Base-by-base conservation (phyloP, 164 flowering plant species). In the Nymphaea thermarum region DNA sequence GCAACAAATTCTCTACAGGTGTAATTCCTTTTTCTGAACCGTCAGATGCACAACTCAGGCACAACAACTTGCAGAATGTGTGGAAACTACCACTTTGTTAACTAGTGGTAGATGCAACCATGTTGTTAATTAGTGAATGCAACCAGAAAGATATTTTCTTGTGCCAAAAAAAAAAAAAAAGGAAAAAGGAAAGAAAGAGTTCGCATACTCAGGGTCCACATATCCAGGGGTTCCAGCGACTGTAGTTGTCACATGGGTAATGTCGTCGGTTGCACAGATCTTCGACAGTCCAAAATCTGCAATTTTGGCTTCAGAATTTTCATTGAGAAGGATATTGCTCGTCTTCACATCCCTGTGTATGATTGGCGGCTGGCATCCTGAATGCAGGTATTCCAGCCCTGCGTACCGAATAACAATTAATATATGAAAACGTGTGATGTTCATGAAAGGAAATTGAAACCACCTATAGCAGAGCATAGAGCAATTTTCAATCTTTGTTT, bases 61-160 rank as follows among this genome's bases (percentile, higher is more conserved):
- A 25, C 36, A 25, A n/a, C n/a, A n/a, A n/a, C 36, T 25, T 11
- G 84, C 78, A 64, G 82, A 72, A 72, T 84, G 73, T 69, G 75
- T 14, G 76, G 70, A 80, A 5, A 73, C 43, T 0, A 42, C 69
- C 78, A 66, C 66, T 70, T 43, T 76, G 44, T 3, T 8, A 11
- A 17, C n/a, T 43, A 3, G 71, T 3, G 63, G 70, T 66, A 5
- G 12, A 12, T 2, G 53, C 57, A 3, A 25, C 12, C 4, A 65
- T 67, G 75, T 14, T 16, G 18, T n/a, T 74, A 18, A 4, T 18
- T n/a, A 45, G 77, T 18, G 57, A 77, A 5, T 4, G 14, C 47
- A 42, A 25, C 1, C 36, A 25, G 36, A 1, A 25, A 25, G 36
- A 25, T 0, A 25, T 25, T 25, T 25, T 25, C 63, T 73, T 11